Evolutionary conservation across 169 alveolate species (phyloP), one percentile per base, ranked within the genome.

Genomic region (Plasmodium knowlesi): DNA sequence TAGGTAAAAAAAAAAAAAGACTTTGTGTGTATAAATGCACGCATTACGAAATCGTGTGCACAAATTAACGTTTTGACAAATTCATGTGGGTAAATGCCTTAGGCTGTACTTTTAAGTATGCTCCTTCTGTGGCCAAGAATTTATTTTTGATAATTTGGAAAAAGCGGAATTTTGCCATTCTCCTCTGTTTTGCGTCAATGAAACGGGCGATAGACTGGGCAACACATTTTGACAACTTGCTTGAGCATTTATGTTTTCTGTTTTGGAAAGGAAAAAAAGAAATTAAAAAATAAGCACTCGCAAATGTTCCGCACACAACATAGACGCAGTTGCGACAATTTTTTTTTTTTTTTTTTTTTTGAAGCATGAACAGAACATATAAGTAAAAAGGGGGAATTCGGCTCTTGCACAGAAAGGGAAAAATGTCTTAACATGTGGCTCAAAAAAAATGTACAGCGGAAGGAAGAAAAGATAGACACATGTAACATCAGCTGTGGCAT

Each of bases 211-310:
- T 34, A n/a, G 90, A 89, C 22, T 53, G 41, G 10, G 39, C 71
- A 25, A 79, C 94, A 41, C 94, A 89, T 50, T 80, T 89, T 53
- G 84, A 46, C 53, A 89, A 16, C 73, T 89, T 89, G 14, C 90
- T 28, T 28, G 41, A 19, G 22, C 50, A 89, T 43, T 57, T 89
- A 89, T 89, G 80, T 50, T 61, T 78, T 89, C 94, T 89, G 94
- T 37, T 79, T 22, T 61, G 30, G 71, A 25, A 34, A 79, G 34
- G 41, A 32, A 78, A 37, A 78, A 57, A 78, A 88, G 78, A 67
- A 67, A 19, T 32, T n/a, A n/a, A n/a, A n/a, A 39, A 39, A 39
- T 22, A 83, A 19, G 72, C 43, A 41, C 12, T 61, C 34, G 43
- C 8, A 37, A 37, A 34, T 34, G 72, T 28, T 67, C 54, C 37